Conservation (phyloP, 345 rosid species). For the Rubroshorea leprosula region DNA sequence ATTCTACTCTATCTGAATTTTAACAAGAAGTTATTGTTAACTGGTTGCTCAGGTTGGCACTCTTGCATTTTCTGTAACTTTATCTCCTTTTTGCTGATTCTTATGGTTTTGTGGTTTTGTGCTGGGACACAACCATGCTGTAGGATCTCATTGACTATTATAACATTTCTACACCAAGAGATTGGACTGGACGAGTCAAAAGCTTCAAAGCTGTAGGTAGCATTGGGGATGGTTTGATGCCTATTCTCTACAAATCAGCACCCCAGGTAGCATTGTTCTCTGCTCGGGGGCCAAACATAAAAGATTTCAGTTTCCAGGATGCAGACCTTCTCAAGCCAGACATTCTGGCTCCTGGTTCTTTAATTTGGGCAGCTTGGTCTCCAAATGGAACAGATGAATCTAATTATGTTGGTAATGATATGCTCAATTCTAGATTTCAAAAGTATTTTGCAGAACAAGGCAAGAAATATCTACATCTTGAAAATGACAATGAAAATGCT, state of each 20-base stretch:
- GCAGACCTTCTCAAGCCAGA: conserved; percentile 99
- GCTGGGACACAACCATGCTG: conserved; percentile 14
- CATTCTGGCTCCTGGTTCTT: conserved; percentile 92
- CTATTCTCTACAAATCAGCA: conserved; percentile 94
- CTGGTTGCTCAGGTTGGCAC: too few relatives aligned
- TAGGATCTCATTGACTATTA: conserved; percentile 95
- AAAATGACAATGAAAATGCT: background rate
- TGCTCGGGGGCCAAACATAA: conserved; percentile 93
- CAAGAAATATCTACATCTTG: background rate
- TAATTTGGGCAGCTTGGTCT: conserved; percentile 99
- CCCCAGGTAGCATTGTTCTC: conserved; percentile 96
- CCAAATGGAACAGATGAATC: conserved; percentile 95
- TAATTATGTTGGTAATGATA: conserved; percentile 65
- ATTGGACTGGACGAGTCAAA: conserved; percentile 94
- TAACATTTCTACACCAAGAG: conserved; percentile 83
- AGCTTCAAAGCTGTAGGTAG: conserved; percentile 79
- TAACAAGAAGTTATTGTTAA: too few relatives aligned
- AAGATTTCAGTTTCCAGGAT: conserved; percentile 89
- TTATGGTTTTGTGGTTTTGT: conserved; percentile 9
- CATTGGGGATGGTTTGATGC: conserved; percentile 91
- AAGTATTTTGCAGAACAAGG: too few relatives aligned
- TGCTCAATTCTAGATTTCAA: conserved; percentile 2
- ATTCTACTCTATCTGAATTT: too few relatives aligned
- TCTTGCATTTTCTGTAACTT: background rate
- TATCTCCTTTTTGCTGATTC: conserved; percentile 7